Base-by-base conservation (phyloP, 108 stramenopile genomes). In the Skeletonema potamos region DNA sequence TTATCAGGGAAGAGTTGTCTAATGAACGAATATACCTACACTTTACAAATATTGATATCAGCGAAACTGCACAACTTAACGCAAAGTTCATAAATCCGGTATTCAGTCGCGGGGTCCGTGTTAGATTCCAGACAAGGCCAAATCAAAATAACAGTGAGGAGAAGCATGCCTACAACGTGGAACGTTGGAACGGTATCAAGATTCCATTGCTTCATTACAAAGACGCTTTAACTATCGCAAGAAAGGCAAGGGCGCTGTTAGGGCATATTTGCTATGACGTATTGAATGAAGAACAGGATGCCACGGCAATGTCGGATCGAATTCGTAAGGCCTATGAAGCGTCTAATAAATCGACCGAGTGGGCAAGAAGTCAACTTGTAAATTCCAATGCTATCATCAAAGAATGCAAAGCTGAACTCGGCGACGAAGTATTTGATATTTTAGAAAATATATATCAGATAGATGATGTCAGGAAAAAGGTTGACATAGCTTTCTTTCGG, bases 351-450 rank as follows among this genome's bases (percentile, higher is more conserved):
- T 33, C 43, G 43, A 62, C 51, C 15, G 51, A 29, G 26, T 61
- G 41, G 59, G 70, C 60, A 62, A 61, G 46, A 27, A 18, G 43
- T n/a, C 58, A 51, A n/a, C 39, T 61, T 37, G 28, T 6, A 15
- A 33, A 71, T 43, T 58, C 70, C 1, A 4, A 9, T 26, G 36
- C 54, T 6, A 37, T 58, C 18, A 54, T 22, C 22, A 61, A 8
- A 27, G 70, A 71, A 18, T 46, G 59, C 46, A 71, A 62, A 58
- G 70, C 70, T 32, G 32, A 34, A 9, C 58, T 71, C 1, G 70
- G 70, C 27, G 22, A 54, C 3, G 70, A 71, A 44, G 58, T 71
- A 15, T 71, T 59, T 71, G 70, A 71, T 15, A 30, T 71, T 41
- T 46, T 71, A 12, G 30, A 28, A 2, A 71, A 71, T 62, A 62